Percentiles rank a stretch among this genome's conserved stretches.
phyloP scores from a whole-genome alignment of 257 asterid species.

The Leptodermis oblonga region DNA sequence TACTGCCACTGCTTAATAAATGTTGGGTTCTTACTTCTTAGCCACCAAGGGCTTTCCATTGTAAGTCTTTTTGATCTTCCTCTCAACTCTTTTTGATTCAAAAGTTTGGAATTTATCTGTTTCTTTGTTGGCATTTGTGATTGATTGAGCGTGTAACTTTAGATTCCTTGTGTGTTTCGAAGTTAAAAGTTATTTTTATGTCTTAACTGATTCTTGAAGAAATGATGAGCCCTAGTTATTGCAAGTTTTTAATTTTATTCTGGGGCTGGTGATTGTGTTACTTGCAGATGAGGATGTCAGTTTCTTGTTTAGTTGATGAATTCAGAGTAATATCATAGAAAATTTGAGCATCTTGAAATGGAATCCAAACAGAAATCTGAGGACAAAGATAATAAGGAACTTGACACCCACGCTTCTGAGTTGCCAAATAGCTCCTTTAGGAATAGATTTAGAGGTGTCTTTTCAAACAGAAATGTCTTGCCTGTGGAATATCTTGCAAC shows the following conservation, averaged over 20 bases:
- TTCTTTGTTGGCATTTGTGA: background rate
- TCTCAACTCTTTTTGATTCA: background rate
- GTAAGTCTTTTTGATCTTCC: background rate
- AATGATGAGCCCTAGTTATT: background rate
- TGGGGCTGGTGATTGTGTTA: background rate
- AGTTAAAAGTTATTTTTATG: background rate
- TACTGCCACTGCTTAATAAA: background rate
- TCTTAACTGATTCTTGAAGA: background rate
- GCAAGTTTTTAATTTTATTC: background rate
- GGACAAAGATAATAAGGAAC: conserved; percentile 10
- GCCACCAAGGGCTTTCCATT: background rate
- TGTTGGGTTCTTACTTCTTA: background rate
- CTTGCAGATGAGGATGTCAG: background rate
- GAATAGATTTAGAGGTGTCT: conserved; percentile 10
- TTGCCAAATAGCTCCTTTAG: conserved; percentile 16
- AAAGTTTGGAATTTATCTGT: background rate
- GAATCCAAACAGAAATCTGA: conserved; percentile 13
- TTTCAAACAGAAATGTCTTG: conserved; percentile 10
- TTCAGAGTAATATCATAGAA: background rate
- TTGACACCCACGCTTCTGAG: conserved; percentile 17
- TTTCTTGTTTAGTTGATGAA: conserved; percentile 11
- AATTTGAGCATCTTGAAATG: conserved; percentile 27
- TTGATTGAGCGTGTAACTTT: background rate
- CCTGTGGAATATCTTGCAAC: conserved; percentile 36
- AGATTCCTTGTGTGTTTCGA: background rate